Evolutionary conservation across 352 stramenopile genomes (phyloP), one percentile per base, ranked within the genome.

Genomic region (Globisporangium nagaii): DNA sequence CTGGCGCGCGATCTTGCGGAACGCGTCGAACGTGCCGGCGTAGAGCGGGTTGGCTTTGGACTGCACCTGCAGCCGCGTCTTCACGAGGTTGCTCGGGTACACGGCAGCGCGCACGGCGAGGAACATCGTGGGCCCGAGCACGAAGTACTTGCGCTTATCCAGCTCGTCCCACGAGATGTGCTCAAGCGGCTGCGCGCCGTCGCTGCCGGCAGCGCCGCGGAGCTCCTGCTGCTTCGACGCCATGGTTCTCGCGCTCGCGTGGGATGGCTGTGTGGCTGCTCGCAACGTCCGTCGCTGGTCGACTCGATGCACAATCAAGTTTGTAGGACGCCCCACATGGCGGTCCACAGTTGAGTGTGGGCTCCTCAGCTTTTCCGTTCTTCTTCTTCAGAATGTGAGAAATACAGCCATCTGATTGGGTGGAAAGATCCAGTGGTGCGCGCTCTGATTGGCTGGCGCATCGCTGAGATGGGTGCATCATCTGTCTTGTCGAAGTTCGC

Each of bases 161-260:
- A 95, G 82, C 58, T 95, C 83, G 60, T 95, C 85, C 85, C 85
- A 95, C n/a, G 79, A 75, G 51, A 93, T 95, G 65, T 92, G 79
- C 60, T 91, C 73, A n/a, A 83, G 63, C 43, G 49, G 44, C 20
- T 73, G 62, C 34, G 56, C 25, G 10, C 24, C 22, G 51, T 13
- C 19, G 55, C 37, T 22, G 62, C 17, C 3, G 48, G 19, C 22
- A 7, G 42, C 35, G 34, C 24, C 43, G 32, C 31, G 53, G 13
- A 32, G 25, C n/a, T 39, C 32, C 22, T 41, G 32, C n/a, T 24
- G n/a, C 35, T 24, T 45, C 19, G 24, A 27, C 8, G 28, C 24
- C 48, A 46, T 47, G 34, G 25, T 44, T 24, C 27, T 43, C 43
- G 36, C 36, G 36, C 17, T 49, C 2, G 24, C 2, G 12, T n/a